Conservation (phyloP, 164 flowering plant species). For the Euptelea pleiosperma region DNA sequence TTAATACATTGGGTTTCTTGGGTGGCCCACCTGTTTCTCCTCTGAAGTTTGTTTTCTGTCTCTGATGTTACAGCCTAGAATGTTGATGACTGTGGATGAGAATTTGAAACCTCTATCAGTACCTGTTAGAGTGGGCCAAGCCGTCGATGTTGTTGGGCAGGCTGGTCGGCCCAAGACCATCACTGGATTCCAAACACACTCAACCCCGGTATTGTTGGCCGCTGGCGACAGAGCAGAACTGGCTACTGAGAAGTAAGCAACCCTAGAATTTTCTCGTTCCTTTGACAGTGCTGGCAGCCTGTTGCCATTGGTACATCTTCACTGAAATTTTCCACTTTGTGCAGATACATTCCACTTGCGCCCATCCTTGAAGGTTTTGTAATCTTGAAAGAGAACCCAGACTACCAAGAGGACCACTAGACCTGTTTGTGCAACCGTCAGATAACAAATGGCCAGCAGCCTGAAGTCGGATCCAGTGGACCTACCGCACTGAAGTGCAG, state of each 20-base stretch:
- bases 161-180: constrained; percentile 97
- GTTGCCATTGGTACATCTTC: neutral
- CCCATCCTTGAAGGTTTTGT: constrained; percentile 96
- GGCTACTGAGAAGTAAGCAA: constrained; percentile 80
- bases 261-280: neutral
- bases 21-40: too few species aligned
- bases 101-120: constrained; percentile 81
- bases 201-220: constrained; percentile 92
- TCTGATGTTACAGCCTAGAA: constrained; percentile 66
- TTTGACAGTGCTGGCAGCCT: neutral
- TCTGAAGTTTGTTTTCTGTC: neutral
- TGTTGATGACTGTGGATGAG: constrained; percentile 92
- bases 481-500: too few species aligned
- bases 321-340: constrained; percentile 5
- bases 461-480: too few species aligned
- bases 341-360: constrained; percentile 80
- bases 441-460: too few species aligned
- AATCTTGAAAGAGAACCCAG: constrained; percentile 90
- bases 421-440: too few species aligned
- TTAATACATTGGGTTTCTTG: too few species aligned
- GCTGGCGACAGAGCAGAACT: constrained; percentile 97
- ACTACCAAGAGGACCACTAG: constrained; percentile 60
- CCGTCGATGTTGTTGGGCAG: constrained; percentile 98
- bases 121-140: constrained; percentile 97
- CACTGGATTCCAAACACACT: constrained; percentile 96